These are phyloP conservation scores for Populus alba DNA, from an alignment of 345 rosid species.

Conservation along the genomic window DNA sequence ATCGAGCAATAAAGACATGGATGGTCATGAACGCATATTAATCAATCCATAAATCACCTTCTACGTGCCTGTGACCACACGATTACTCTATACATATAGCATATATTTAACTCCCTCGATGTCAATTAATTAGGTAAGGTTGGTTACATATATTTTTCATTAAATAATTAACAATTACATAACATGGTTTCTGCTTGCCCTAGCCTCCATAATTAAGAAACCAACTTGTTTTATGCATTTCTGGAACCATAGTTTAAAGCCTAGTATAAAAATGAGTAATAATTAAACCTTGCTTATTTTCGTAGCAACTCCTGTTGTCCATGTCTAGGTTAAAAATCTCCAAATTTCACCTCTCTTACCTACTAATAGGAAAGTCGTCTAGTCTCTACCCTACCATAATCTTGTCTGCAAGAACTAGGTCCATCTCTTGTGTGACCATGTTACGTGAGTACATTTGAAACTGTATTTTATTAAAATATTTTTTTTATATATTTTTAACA, in stretches of 20 bases:
- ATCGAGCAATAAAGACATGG: no score
- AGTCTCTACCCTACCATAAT: not conserved
- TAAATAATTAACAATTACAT: not conserved
- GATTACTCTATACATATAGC: not conserved
- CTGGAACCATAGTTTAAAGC: not conserved
- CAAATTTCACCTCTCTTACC: not conserved
- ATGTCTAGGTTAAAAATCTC: not conserved
- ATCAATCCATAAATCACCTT: not conserved
- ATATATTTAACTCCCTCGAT: not conserved
- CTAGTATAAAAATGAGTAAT: not conserved
- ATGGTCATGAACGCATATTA: no score
- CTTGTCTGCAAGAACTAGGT: not conserved
- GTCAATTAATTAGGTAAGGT: not conserved
- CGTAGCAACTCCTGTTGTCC: not conserved
- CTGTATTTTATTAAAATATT: no score
- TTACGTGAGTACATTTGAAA: no score
- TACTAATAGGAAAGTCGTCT: not conserved
- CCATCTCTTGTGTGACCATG: not conserved
- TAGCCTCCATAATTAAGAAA: not conserved
- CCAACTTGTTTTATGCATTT: not conserved
- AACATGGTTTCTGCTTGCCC: not conserved
- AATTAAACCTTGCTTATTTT: not conserved
- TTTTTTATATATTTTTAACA: no score
- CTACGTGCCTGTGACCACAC: not conserved
- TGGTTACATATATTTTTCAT: not conserved